These are phyloP conservation scores for Metschnikowia santaceciliae DNA, from an alignment of 805 yeast genomes.

Conservation along the genomic window DNA sequence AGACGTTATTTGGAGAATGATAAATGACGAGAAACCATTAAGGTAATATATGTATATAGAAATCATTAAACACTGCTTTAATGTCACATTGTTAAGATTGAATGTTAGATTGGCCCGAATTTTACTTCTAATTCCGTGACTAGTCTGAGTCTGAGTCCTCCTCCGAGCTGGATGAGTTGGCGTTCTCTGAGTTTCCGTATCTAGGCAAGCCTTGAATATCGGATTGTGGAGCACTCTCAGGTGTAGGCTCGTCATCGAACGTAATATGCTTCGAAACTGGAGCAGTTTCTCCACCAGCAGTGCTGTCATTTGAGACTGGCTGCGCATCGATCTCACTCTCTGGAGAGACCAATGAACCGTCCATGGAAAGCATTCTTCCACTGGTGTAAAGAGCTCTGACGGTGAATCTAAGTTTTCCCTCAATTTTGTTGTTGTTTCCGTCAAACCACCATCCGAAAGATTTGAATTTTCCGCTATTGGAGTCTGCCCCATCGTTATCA, in stretches of 20 bases:
- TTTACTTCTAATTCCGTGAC: not conserved
- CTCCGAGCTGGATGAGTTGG: slow-evolving; percentile 12
- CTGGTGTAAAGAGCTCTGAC: slow-evolving; percentile 69
- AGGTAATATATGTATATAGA: slow-evolving; percentile 2
- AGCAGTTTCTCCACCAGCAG: slow-evolving; percentile 20
- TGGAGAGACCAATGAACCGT: slow-evolving; percentile 74
- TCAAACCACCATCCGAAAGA: slow-evolving; percentile 90
- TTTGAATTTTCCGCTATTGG: slow-evolving; percentile 29
- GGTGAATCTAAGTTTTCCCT: slow-evolving; percentile 76
- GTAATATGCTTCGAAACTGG: slow-evolving; percentile 14
- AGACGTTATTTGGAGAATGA: slow-evolving; percentile 42
- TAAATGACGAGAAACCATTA: slow-evolving; percentile 30
- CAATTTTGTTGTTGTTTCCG: slow-evolving; percentile 65
- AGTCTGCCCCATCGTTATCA: slow-evolving; percentile 19
- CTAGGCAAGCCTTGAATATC: slow-evolving; percentile 1
- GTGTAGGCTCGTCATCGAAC: slow-evolving; percentile 13
- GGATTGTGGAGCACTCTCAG: not conserved
- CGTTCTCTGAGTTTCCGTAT: slow-evolving; percentile 4
- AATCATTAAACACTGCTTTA: slow-evolving; percentile 7
- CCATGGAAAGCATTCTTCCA: slow-evolving; percentile 79
- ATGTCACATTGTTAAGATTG: slow-evolving; percentile 3
- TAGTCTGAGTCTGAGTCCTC: slow-evolving; percentile 11
- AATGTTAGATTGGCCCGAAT: not conserved
- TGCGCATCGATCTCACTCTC: slow-evolving; percentile 52
- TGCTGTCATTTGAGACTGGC: slow-evolving; percentile 42